Percentiles rank a stretch among this genome's conserved stretches.
These are phyloP conservation scores for Coniella lustricola DNA, from an alignment of 2,329 filamentous ascomycete genomes.

Conservation along the genomic window DNA sequence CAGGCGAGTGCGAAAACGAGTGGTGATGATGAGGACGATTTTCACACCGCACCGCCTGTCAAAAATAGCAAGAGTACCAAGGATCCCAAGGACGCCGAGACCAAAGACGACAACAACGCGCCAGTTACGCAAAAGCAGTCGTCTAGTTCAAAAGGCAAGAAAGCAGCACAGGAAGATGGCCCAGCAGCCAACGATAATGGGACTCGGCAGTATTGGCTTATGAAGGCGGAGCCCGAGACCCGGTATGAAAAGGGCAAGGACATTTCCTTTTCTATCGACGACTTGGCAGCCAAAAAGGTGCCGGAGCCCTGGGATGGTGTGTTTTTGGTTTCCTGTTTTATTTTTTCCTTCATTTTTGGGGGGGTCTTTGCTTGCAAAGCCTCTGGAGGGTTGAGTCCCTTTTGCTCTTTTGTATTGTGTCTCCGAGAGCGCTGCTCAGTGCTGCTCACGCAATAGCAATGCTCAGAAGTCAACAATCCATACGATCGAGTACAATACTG, in stretches of 20 bases:
- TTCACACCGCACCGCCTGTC: no score
- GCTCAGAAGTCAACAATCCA: no score
- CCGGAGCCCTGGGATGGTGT: conserved; percentile 90
- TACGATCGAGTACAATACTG: conserved; percentile 32
- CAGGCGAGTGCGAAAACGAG: background rate
- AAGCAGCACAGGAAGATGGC: background rate
- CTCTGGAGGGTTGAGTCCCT: no score
- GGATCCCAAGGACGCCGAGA: background rate
- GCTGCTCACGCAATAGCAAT: no score
- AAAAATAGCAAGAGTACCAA: background rate
- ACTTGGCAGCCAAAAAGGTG: conserved; percentile 62
- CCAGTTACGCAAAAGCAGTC: no score
- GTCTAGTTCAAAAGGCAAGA: no score
- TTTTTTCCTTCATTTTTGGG: no score
- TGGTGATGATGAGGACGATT: background rate
- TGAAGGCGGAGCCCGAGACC: conserved; percentile 85
- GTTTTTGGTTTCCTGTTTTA: conserved; percentile 26
- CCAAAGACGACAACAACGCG: background rate
- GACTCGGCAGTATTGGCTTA: conserved; percentile 58
- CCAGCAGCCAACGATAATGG: background rate
- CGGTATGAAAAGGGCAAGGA: conserved; percentile 81
- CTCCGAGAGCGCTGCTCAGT: no score
- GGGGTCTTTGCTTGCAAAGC: no score
- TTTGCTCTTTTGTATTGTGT: background rate
- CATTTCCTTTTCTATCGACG: conserved; percentile 91